Conservation (phyloP, 495 filamentous ascomycete species). For the Astrothelium subdiscretum region DNA sequence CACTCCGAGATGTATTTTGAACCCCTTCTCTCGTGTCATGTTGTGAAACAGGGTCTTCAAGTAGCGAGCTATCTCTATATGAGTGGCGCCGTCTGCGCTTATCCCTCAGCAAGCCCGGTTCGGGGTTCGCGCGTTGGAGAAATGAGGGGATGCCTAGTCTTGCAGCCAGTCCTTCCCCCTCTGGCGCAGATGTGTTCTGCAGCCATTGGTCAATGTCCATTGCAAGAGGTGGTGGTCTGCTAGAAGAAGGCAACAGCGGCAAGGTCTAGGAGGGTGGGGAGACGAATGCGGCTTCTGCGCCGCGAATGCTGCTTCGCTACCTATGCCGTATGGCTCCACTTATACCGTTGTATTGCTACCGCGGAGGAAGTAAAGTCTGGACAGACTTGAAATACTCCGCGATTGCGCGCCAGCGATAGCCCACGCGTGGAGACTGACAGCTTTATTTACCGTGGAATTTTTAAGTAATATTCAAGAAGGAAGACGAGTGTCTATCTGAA, state of each 20-base stretch:
- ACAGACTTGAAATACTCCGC: not conserved
- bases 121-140: not conserved
- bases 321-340: not conserved
- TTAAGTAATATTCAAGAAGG: not conserved
- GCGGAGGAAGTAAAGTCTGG: not conserved
- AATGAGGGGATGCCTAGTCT: conserved; percentile 3
- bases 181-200: not conserved
- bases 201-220: conserved; percentile 8
- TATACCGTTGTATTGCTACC: not conserved
- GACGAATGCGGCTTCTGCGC: not conserved
- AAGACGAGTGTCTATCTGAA: not conserved
- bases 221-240: not conserved
- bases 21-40: not conserved
- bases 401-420: not conserved
- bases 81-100: conserved; percentile 18
- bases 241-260: not conserved
- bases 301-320: not conserved
- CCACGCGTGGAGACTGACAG: no score
- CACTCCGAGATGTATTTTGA: not conserved
- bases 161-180: not conserved
- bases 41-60: conserved; percentile 9
- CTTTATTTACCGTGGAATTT: no score
- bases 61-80: conserved; percentile 27
- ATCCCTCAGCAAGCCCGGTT: not conserved
- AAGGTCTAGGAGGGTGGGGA: not conserved